Base-by-base conservation (phyloP, 2,329 filamentous ascomycete species). In the Alternaria sp. region DNA sequence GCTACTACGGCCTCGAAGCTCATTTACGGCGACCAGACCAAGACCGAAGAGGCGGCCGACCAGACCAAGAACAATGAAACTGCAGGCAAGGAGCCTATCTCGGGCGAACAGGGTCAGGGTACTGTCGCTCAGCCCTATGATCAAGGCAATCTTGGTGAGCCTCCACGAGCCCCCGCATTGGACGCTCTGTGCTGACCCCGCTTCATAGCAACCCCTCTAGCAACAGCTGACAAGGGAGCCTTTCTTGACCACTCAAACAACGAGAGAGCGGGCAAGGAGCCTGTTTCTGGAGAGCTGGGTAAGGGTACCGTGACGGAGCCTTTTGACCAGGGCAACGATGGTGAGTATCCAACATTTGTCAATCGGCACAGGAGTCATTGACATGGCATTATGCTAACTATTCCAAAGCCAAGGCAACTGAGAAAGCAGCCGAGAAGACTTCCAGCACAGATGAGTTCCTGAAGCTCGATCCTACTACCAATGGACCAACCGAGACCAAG, bases 101-200 rank as follows among this genome's bases (percentile, higher is more conserved):
- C 90, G 21, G 92, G 92, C 23, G 80, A 86, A 51, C 80, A 83
- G 56, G 92, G 92, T 37, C 80, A 89, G 72, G 89, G 90, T 4
- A 83, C 84, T 24, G 83, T 82, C 41, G 86, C 85, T 11, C 88
- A 94, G 74, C 92, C 92, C 0, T 96, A 88, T 69, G 92, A 95
- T 72, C 86, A 87, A 57, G 92, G 92, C 48, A 95, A 95, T 41
- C 44, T 75, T 79, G 84, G 82, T 86, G 76, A 66, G 79, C 63
- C 45, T 31, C 11, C 17, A 42, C 34, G 5, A 34, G 21, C 9
- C 23, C 50, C 5, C 36, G 23, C 10, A 36, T 46, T 8, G 24
- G 42, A 11, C 44, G 21, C 17, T 14, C 3, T 39, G 28, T 26
- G 51, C 63, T 69, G 31, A 68, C 41, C 40, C 31, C 33, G 48